Percentiles rank a stretch among this genome's conserved stretches.
phyloP scores from a whole-genome alignment of 2,329 filamentous ascomycete species.

The Cladosporium sp. region DNA sequence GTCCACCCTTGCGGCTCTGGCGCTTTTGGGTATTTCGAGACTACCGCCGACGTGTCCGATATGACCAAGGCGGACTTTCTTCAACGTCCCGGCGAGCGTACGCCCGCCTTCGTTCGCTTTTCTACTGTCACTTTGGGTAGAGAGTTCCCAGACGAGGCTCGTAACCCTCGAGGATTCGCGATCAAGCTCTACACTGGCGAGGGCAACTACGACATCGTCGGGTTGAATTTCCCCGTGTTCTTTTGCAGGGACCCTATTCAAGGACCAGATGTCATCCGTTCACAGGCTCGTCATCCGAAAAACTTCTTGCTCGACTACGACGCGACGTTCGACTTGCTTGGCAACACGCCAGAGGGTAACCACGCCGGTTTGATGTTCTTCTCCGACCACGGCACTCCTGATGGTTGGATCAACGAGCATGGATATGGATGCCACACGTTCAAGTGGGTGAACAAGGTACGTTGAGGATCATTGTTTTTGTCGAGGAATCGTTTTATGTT shows the following conservation, averaged over 20 bases:
- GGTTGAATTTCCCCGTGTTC: conserved; percentile 45
- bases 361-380: conserved; percentile 47
- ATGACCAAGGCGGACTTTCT: conserved; percentile 40
- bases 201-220: conserved; percentile 46
- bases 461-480: not conserved
- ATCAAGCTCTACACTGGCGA: conserved; percentile 47
- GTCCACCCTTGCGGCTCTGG: conserved; percentile 39
- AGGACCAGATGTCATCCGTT: conserved; percentile 39
- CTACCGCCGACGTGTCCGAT: conserved; percentile 33
- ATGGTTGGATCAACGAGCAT: conserved; percentile 39
- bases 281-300: conserved; percentile 40
- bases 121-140: conserved; percentile 40
- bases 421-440: conserved; percentile 45
- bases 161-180: conserved; percentile 44
- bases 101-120: conserved; percentile 40
- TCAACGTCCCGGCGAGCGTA: conserved; percentile 35
- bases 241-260: conserved; percentile 31
- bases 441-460: conserved; percentile 26
- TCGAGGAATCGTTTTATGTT: not conserved
- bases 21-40: conserved; percentile 43
- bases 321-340: conserved; percentile 45
- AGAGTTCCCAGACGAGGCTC: conserved; percentile 40
- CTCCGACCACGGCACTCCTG: conserved; percentile 45
- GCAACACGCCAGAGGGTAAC: conserved; percentile 43
- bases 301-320: conserved; percentile 47